Conservation (phyloP, 2,329 filamentous ascomycete species). For the Dothideomycetes sp. region DNA sequence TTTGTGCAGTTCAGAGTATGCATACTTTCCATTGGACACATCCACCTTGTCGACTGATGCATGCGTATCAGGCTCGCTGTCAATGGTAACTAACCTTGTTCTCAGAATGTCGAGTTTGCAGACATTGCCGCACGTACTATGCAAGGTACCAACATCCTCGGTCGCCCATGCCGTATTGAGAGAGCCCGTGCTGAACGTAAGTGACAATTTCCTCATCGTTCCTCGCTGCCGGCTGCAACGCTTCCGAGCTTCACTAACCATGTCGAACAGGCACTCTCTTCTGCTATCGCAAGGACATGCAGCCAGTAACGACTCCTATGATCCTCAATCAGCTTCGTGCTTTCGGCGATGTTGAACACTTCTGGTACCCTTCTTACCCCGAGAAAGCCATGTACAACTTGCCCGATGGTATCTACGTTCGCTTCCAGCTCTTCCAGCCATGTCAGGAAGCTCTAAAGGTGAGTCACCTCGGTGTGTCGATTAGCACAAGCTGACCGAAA, state of each 20-base stretch:
- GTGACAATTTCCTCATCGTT: constrained; percentile 21
- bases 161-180: constrained; percentile 45
- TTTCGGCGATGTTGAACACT: constrained; percentile 28
- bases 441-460: constrained; percentile 23
- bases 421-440: constrained; percentile 23
- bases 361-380: constrained; percentile 18
- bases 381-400: constrained; percentile 23
- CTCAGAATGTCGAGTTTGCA: constrained; percentile 43
- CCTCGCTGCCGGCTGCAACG: not conserved
- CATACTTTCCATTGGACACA: constrained; percentile 19
- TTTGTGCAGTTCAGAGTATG: constrained; percentile 56
- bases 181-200: constrained; percentile 51
- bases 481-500: not conserved
- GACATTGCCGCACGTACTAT: constrained; percentile 43
- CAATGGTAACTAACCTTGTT: constrained; percentile 15
- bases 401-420: constrained; percentile 23
- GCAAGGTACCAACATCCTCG: constrained; percentile 29
- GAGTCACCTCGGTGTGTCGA: constrained; percentile 5
- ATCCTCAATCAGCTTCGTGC: constrained; percentile 30
- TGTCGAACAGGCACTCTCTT: constrained; percentile 7
- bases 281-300: constrained; percentile 4
- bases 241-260: not conserved
- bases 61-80: no score
- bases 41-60: no score
- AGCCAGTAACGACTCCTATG: not conserved